Conservation (phyloP, 495 filamentous ascomycete genomes). For the Xylaria flabelliformis region DNA sequence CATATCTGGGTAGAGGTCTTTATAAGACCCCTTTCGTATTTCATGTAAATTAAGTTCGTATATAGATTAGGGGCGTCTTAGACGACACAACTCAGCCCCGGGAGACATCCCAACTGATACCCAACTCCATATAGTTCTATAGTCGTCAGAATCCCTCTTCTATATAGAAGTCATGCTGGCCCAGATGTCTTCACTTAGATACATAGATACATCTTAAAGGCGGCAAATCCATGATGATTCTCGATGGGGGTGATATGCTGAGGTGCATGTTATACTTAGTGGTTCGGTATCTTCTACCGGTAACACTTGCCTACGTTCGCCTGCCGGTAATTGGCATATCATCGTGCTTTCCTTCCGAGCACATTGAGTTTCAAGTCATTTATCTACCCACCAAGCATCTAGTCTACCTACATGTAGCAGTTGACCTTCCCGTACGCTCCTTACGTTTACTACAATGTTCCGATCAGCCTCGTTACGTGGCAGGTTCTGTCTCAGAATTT, state of each 20-base stretch:
- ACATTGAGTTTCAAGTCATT: background rate
- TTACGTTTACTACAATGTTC: background rate
- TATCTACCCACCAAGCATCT: background rate
- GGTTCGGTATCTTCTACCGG: background rate
- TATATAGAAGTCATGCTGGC: background rate
- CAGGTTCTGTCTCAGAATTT: background rate
- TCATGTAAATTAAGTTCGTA: slow-evolving; percentile 11
- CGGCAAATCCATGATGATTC: background rate
- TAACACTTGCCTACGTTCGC: background rate
- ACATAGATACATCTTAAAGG: background rate
- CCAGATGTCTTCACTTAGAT: background rate
- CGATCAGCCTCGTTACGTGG: background rate
- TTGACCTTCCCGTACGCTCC: background rate
- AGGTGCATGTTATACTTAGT: background rate
- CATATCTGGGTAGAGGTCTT: background rate
- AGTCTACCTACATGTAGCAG: background rate
- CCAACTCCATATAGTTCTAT: slow-evolving; percentile 14
- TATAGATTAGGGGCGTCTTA: slow-evolving; percentile 7
- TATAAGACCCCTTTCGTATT: background rate
- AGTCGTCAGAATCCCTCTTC: background rate
- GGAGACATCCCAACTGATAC: background rate
- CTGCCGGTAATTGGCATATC: background rate
- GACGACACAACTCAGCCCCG: background rate
- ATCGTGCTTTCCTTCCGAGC: slow-evolving; percentile 5
- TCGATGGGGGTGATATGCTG: background rate